Evolutionary conservation across 2,329 filamentous ascomycete genomes (phyloP), one percentile per base, ranked within the genome.

Genomic region (Madurella mycetomatis): DNA sequence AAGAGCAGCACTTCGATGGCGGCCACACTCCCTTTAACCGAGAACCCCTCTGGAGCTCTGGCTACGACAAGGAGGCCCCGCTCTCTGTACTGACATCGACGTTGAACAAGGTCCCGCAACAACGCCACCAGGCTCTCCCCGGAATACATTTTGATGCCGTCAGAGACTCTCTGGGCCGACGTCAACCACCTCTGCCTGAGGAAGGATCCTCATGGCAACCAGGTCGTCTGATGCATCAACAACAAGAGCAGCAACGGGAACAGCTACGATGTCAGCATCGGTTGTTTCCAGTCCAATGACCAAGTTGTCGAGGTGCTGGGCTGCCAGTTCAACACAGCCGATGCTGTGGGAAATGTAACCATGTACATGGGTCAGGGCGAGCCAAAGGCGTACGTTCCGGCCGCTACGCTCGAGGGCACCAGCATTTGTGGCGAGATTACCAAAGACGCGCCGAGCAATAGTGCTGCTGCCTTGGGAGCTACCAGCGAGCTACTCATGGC

Each of bases 1-100:
- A 84, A 57, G 84, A 87, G 67, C 84, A 87, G 62, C 80, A 78
- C 56, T 83, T 77, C 64, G 65, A 71, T 1, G 73, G 72, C n/a
- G 72, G 66, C 39, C 69, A 69, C 44, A 80, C 80, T 9, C 69
- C 74, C 0, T 74, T 73, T 48, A 78, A 79, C 62, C 78, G 81
- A n/a, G 81, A 84, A 63, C 79, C 81, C 8, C 71, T 80, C 41
- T 85, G 82, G 83, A 67, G 76, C 11, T 79, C 76, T 11, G 69
- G 68, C 7, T 85, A 77, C 66, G 63, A 72, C 56, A 77, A 71
- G 1, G 59, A 68, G 4, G 60, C 73, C 8, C 72, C 76, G 25
- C 67, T 83, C 12, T 84, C 83, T 67, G 60, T 65, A n/a, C 70
- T 73, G 41, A 75, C 80, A n/a, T 61, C 73, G 1, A 50, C 54